Conservation (phyloP, 495 filamentous ascomycete species). For the Neurospora sp. region DNA sequence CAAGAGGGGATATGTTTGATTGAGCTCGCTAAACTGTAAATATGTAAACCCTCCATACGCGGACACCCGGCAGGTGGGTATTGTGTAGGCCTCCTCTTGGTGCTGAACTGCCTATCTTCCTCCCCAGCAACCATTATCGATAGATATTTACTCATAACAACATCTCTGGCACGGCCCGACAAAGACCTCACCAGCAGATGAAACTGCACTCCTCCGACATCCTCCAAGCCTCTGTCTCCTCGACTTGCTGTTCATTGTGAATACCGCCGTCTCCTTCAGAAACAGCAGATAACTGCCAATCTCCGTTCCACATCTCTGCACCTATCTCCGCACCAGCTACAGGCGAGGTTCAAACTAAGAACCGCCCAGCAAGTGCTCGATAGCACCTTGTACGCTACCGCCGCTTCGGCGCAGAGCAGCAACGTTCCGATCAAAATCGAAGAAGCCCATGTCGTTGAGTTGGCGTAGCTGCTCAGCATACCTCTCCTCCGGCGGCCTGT, state of each 20-base stretch:
- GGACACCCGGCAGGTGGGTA: background rate
- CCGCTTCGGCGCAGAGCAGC: slow-evolving; percentile 79
- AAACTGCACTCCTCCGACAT: background rate
- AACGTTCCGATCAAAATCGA: slow-evolving; percentile 89
- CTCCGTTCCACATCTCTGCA: background rate
- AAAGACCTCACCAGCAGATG: background rate
- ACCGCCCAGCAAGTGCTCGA: slow-evolving; percentile 59
- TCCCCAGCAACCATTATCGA: background rate
- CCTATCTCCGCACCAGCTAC: background rate
- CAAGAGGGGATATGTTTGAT: background rate
- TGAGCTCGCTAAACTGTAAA: background rate
- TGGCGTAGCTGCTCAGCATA: slow-evolving; percentile 86
- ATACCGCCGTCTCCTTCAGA: background rate
- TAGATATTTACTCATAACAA: background rate
- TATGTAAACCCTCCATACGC: background rate
- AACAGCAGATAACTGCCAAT: background rate
- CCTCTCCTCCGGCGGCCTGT: slow-evolving; percentile 81
- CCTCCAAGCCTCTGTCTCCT: background rate
- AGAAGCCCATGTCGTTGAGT: slow-evolving; percentile 98
- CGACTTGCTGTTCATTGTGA: background rate
- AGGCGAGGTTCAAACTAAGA: background rate
- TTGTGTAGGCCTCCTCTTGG: background rate
- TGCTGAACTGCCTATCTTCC: background rate
- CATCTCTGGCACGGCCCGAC: background rate
- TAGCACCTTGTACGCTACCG: slow-evolving; percentile 89